These are phyloP conservation scores for Podospora didyma DNA, from an alignment of 495 filamentous ascomycete genomes.

Conservation along the genomic window DNA sequence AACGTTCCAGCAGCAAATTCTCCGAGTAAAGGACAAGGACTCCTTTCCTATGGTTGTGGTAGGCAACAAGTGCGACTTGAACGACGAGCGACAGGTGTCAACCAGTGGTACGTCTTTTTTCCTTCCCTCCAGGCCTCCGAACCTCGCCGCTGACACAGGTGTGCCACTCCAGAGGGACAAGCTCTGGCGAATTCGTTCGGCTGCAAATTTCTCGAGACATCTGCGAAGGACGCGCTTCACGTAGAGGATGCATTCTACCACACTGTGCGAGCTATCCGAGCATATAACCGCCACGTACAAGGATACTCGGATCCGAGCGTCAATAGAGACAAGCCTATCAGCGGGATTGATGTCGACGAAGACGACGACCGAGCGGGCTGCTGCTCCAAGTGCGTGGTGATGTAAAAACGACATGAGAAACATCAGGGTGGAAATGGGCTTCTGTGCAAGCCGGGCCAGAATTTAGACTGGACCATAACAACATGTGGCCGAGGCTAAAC, in stretches of 20 bases:
- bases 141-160: slow-evolving; percentile 23
- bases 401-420: slow-evolving; percentile 68
- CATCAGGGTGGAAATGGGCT: no score
- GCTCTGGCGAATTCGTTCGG: slow-evolving; percentile 79
- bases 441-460: no score
- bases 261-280: slow-evolving; percentile 92
- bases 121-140: neutral
- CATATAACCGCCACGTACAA: slow-evolving; percentile 97
- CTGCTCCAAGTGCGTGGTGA: slow-evolving; percentile 82
- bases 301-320: slow-evolving; percentile 64
- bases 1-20: slow-evolving; percentile 97
- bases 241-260: slow-evolving; percentile 98
- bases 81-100: slow-evolving; percentile 82
- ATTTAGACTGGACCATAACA: no score
- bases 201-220: slow-evolving; percentile 98
- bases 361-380: slow-evolving; percentile 70
- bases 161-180: slow-evolving; percentile 69
- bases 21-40: slow-evolving; percentile 97
- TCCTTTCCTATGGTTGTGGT: slow-evolving; percentile 99
- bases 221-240: slow-evolving; percentile 95
- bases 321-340: slow-evolving; percentile 55
- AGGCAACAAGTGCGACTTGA: slow-evolving; percentile 99
- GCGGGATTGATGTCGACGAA: slow-evolving; percentile 76
- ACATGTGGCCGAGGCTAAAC: no score
- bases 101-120: slow-evolving; percentile 66